phyloP scores from a whole-genome alignment of 2,329 filamentous ascomycete genomes.

The Neocucurbitaria cava region DNA sequence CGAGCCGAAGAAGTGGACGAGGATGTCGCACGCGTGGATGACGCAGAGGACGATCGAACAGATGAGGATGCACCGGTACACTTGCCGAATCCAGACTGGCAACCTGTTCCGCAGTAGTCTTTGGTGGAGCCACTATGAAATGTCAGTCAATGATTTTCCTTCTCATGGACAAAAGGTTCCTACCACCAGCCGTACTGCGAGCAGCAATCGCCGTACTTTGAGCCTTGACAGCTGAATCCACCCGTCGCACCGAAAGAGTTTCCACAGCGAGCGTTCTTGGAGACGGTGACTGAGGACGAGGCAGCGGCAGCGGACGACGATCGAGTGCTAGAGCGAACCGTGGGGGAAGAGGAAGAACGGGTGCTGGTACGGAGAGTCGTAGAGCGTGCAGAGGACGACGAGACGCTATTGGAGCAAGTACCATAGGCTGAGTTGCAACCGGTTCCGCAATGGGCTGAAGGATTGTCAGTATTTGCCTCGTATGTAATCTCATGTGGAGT shows the following conservation, averaged over 20 bases:
- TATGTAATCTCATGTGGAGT: background rate
- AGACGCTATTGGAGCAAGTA: background rate
- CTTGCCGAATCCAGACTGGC: background rate
- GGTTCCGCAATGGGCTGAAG: conserved; percentile 1
- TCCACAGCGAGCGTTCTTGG: conserved; percentile 3
- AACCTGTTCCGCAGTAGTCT: background rate
- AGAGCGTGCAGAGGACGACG: background rate
- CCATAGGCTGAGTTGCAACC: conserved; percentile 1
- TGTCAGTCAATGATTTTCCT: background rate
- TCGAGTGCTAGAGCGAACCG: background rate
- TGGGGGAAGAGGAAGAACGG: background rate
- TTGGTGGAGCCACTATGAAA: background rate
- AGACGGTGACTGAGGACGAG: background rate
- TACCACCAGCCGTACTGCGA: background rate
- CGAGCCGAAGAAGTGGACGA: background rate
- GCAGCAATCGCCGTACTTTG: conserved; percentile 2
- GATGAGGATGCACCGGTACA: background rate
- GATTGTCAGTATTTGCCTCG: background rate
- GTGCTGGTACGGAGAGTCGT: background rate
- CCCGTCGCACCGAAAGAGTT: background rate
- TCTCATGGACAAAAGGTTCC: background rate
- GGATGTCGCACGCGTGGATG: background rate
- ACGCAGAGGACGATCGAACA: background rate
- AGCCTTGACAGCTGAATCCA: background rate
- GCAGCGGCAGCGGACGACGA: background rate